These are phyloP conservation scores for Aspergillus versicolor DNA, from an alignment of 2,329 filamentous ascomycete species.

Conservation along the genomic window DNA sequence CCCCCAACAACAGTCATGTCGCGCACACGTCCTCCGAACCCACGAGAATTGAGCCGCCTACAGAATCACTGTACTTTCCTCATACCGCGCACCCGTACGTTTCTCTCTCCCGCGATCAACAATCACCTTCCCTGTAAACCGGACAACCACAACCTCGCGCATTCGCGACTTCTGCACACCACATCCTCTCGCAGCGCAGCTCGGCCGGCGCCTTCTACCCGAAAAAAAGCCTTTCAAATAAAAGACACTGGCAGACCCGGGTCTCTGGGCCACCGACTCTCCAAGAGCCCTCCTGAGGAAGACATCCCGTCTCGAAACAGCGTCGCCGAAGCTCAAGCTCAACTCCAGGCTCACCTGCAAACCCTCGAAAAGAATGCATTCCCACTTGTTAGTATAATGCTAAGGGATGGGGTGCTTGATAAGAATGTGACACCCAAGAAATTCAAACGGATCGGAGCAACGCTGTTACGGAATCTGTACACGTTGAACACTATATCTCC, in stretches of 20 bases:
- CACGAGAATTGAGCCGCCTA: slow-evolving; percentile 14
- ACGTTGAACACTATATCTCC: slow-evolving; percentile 8
- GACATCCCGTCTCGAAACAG: not conserved
- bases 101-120: not conserved
- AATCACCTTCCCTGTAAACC: not conserved
- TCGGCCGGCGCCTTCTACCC: slow-evolving; percentile 11
- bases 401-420: slow-evolving; percentile 1
- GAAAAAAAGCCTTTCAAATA: slow-evolving; percentile 2
- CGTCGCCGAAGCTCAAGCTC: not conserved
- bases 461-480: slow-evolving; percentile 16
- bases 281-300: not conserved
- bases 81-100: not conserved
- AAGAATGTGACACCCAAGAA: slow-evolving; percentile 11
- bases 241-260: not conserved
- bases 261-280: not conserved
- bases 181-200: not conserved
- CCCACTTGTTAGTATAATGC: not conserved
- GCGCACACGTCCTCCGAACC: slow-evolving; percentile 18
- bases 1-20: slow-evolving; percentile 11
- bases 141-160: not conserved
- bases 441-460: slow-evolving; percentile 17
- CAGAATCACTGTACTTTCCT: not conserved
- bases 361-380: slow-evolving; percentile 2
- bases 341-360: not conserved
- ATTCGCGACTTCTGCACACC: slow-evolving; percentile 14